Percentiles rank a stretch among this genome's conserved stretches.
phyloP scores from a whole-genome alignment of 257 asterid genomes.

The Orobanche coerulescens region DNA sequence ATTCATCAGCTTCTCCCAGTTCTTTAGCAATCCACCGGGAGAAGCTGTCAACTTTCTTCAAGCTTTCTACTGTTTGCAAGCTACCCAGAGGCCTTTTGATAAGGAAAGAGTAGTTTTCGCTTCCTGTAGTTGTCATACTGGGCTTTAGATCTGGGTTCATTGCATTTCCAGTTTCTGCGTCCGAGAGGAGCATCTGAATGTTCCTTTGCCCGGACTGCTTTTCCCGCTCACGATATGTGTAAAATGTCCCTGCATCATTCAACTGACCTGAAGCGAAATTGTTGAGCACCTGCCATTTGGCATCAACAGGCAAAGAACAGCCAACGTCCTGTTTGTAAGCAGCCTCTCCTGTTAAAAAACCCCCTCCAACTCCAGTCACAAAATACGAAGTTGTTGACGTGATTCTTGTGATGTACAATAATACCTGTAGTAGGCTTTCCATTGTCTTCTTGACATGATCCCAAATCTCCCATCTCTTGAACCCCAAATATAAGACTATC shows the following conservation, averaged over 20 bases:
- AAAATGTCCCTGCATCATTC: conserved; percentile 28
- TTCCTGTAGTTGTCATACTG: conserved; percentile 30
- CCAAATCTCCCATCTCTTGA: conserved; percentile 36
- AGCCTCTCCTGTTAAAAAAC: conserved; percentile 47
- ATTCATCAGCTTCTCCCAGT: conserved; percentile 62
- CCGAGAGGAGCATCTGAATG: conserved; percentile 36
- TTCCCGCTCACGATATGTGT: conserved; percentile 35
- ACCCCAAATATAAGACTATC: conserved; percentile 33
- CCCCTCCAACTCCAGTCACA: conserved; percentile 16
- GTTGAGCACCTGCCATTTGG: conserved; percentile 51
- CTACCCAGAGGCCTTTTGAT: conserved; percentile 53
- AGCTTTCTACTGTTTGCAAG: conserved; percentile 55
- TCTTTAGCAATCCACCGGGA: conserved; percentile 87
- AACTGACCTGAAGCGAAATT: conserved; percentile 37
- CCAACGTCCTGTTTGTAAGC: conserved; percentile 39
- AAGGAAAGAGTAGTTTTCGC: conserved; percentile 38
- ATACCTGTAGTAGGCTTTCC: conserved; percentile 48
- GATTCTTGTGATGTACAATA: background rate
- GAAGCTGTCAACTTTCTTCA: conserved; percentile 94
- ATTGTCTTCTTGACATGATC: conserved; percentile 50
- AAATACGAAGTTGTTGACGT: background rate
- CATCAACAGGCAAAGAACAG: conserved; percentile 36
- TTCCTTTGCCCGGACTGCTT: conserved; percentile 33
- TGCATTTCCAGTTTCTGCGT: conserved; percentile 31
- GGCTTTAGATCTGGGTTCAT: conserved; percentile 36